phyloP scores from a whole-genome alignment of 1,284 basidiomycete genomes.

The Coniferiporia sulphurascens region DNA sequence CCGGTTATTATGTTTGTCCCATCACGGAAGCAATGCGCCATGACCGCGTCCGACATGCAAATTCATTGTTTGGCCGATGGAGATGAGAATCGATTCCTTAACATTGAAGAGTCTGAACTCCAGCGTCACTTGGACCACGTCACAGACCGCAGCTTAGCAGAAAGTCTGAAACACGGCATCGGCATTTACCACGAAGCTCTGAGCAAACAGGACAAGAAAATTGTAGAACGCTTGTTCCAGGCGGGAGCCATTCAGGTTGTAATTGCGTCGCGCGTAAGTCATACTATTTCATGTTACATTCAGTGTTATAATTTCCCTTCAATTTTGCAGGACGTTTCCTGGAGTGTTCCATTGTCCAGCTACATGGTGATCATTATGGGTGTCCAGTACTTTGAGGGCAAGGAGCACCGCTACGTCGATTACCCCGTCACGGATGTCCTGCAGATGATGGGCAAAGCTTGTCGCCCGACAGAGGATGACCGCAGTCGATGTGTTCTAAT shows the following conservation, averaged over 20 bases:
- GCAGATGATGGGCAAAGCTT: constrained; percentile 98
- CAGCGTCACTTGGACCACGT: constrained; percentile 88
- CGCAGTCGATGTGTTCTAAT: constrained; percentile 91
- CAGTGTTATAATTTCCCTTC: neutral
- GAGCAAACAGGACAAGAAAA: constrained; percentile 86
- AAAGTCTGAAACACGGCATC: constrained; percentile 86
- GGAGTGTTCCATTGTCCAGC: constrained; percentile 89
- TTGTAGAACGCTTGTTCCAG: constrained; percentile 91
- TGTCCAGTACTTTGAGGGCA: constrained; percentile 92
- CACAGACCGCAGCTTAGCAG: constrained; percentile 72
- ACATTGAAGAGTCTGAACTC: constrained; percentile 81
- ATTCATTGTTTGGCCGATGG: constrained; percentile 89
- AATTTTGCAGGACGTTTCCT: constrained; percentile 75
- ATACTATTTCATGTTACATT: neutral
- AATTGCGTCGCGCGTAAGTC: constrained; percentile 81
- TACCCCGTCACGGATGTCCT: constrained; percentile 97
- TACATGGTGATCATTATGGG: constrained; percentile 99
- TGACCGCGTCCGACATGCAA: constrained; percentile 90
- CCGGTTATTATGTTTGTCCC: constrained; percentile 94
- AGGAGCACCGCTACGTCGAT: constrained; percentile 95
- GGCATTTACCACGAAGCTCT: constrained; percentile 97
- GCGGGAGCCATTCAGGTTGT: constrained; percentile 94
- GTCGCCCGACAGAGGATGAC: constrained; percentile 81
- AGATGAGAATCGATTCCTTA: constrained; percentile 82
- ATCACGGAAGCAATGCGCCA: constrained; percentile 87